phyloP scores from a whole-genome alignment of 1,284 basidiomycete species.

The Inonotus obliquus region DNA sequence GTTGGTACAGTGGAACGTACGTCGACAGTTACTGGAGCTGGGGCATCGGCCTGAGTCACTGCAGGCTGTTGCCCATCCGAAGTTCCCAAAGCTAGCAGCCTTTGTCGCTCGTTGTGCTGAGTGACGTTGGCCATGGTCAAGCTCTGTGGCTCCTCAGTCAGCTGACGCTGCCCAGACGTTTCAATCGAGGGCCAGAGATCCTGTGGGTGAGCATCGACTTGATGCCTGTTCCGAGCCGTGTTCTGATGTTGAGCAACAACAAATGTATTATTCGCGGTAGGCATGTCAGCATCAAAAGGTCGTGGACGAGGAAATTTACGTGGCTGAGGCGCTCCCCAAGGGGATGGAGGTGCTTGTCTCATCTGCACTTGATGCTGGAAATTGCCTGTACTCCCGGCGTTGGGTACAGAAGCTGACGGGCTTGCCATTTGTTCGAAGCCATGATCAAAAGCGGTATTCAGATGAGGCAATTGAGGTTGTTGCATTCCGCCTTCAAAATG shows the following conservation, averaged over 20 bases:
- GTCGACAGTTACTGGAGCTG: conserved; percentile 18
- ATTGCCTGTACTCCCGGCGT: not conserved
- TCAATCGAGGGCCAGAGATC: conserved; percentile 8
- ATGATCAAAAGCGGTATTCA: conserved; percentile 4
- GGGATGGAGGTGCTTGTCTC: conserved; percentile 1
- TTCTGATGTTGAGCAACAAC: not conserved
- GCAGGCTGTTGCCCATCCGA: conserved; percentile 22
- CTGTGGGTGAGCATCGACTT: conserved; percentile 2
- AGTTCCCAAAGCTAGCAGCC: conserved; percentile 16
- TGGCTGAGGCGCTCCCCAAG: conserved; percentile 11
- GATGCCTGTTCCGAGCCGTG: conserved; percentile 3
- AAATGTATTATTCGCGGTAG: conserved; percentile 11
- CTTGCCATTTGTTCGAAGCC: conserved; percentile 7
- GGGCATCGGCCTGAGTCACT: conserved; percentile 24
- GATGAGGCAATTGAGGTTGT: conserved; percentile 5
- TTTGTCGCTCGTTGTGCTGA: conserved; percentile 50
- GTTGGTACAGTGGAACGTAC: conserved; percentile 25
- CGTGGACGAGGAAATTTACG: conserved; percentile 6
- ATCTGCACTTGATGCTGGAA: conserved; percentile 5
- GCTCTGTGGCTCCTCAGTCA: conserved; percentile 26
- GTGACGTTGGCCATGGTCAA: conserved; percentile 53
- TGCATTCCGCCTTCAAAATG: conserved; percentile 1
- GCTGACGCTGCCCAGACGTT: not conserved
- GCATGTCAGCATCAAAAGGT: conserved; percentile 17
- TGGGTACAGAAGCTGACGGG: conserved; percentile 5